These are phyloP conservation scores for Pisolithus marmoratus DNA, from an alignment of 768 basidiomycete species.

Conservation along the genomic window DNA sequence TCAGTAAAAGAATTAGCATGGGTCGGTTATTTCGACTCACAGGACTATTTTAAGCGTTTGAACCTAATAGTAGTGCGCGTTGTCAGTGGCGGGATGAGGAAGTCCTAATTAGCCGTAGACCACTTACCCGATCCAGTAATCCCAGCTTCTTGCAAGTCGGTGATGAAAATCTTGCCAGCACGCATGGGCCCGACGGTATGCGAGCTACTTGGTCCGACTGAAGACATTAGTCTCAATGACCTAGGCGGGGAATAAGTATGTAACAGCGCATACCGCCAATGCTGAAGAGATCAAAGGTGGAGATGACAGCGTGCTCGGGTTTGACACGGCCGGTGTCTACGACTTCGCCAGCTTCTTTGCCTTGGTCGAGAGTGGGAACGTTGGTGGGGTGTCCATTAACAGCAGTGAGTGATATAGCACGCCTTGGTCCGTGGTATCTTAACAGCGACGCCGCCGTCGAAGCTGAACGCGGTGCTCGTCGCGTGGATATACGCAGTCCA, in stretches of 20 bases:
- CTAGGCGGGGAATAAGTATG: background rate
- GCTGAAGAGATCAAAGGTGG: conserved; percentile 88
- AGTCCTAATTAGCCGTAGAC: background rate
- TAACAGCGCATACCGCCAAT: conserved; percentile 63
- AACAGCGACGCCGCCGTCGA: background rate
- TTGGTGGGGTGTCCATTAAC: conserved; percentile 2
- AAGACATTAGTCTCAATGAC: conserved; percentile 23
- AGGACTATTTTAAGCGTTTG: conserved; percentile 79
- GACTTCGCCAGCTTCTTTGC: conserved; percentile 3
- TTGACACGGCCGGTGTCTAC: conserved; percentile 18
- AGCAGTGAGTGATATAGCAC: conserved; percentile 13
- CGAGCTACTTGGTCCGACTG: conserved; percentile 54
- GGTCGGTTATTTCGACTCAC: conserved; percentile 32
- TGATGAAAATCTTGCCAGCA: conserved; percentile 83
- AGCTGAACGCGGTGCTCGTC: background rate
- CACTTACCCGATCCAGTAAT: conserved; percentile 60
- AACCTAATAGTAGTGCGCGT: conserved; percentile 40
- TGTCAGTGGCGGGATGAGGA: background rate
- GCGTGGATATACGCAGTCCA: conserved; percentile 1
- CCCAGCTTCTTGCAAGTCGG: conserved; percentile 63
- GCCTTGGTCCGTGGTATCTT: conserved; percentile 2
- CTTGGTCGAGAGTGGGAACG: background rate
- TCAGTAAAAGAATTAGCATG: conserved; percentile 7
- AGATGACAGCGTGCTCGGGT: conserved; percentile 86
- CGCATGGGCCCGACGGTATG: conserved; percentile 86